Conservation (phyloP, 1,284 basidiomycete species). For the Limonomyces culmigenus region DNA sequence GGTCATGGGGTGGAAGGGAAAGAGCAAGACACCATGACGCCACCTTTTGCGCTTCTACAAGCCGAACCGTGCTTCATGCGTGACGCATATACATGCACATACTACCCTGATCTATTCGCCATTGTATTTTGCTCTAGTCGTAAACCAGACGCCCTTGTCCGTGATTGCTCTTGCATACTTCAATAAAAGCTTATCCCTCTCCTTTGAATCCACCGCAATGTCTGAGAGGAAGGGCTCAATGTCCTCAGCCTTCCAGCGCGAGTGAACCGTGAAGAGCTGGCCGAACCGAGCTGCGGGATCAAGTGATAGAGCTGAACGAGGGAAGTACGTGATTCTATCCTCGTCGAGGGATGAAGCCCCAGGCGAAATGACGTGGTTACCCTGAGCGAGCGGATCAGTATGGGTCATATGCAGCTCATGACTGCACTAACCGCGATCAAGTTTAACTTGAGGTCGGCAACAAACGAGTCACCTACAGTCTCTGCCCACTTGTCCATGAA, state of each 20-base stretch:
- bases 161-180: conserved; percentile 73
- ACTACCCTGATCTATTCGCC: background rate
- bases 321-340: conserved; percentile 45
- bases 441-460: conserved; percentile 32
- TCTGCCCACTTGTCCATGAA: conserved; percentile 54
- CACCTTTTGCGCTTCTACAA: no score
- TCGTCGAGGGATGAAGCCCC: background rate
- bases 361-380: background rate
- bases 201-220: conserved; percentile 68
- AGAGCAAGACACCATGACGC: no score
- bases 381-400: background rate
- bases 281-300: conserved; percentile 65
- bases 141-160: conserved; percentile 64
- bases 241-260: conserved; percentile 65
- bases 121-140: conserved; percentile 26
- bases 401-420: background rate
- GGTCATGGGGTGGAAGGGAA: no score
- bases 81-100: conserved; percentile 3
- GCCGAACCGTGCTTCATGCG: background rate
- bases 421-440: conserved; percentile 42
- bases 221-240: conserved; percentile 70
- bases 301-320: conserved; percentile 51
- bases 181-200: conserved; percentile 69
- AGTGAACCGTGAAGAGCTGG: conserved; percentile 67
- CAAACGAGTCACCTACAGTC: conserved; percentile 62